A percentile compares a stretch with the other conserved stretches of the same genome.
These are phyloP conservation scores for Trypanosoma lewisi DNA, from an alignment of 208 protist species.

Conservation along the genomic window DNA sequence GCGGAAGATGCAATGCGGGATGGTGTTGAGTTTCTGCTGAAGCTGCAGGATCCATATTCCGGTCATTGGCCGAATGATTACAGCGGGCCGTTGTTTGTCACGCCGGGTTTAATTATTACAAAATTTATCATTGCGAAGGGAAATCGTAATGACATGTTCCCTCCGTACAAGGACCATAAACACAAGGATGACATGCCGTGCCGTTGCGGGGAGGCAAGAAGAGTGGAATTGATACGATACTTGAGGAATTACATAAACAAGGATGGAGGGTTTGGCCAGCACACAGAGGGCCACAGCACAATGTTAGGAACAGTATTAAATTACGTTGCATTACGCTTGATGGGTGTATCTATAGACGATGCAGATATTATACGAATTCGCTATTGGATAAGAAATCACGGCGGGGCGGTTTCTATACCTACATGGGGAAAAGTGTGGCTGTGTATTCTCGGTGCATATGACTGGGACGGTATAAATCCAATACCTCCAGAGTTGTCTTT, in stretches of 20 bases:
- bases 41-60: slow-evolving; percentile 89
- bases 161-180: slow-evolving; percentile 33
- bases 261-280: slow-evolving; percentile 96
- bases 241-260: slow-evolving; percentile 92
- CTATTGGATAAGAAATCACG: slow-evolving; percentile 76
- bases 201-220: slow-evolving; percentile 44
- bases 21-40: slow-evolving; percentile 66
- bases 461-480: slow-evolving; percentile 93
- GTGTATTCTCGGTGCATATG: slow-evolving; percentile 87
- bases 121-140: slow-evolving; percentile 86
- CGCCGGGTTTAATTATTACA: slow-evolving; percentile 90
- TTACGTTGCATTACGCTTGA: slow-evolving; percentile 93
- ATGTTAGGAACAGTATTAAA: slow-evolving; percentile 96
- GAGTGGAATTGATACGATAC: slow-evolving; percentile 93
- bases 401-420: slow-evolving; percentile 87
- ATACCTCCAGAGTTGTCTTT: slow-evolving; percentile 93
- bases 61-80: slow-evolving; percentile 98
- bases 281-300: slow-evolving; percentile 95
- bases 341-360: slow-evolving; percentile 87
- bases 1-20: slow-evolving; percentile 53
- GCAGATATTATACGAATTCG: slow-evolving; percentile 48
- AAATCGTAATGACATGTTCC: slow-evolving; percentile 68
- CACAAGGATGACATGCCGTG: slow-evolving; percentile 49
- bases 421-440: slow-evolving; percentile 98
- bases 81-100: slow-evolving; percentile 95